Percentiles rank a stretch among this genome's conserved stretches.
These are phyloP conservation scores for Naganishia kalamii DNA, from an alignment of 768 basidiomycete species.

Conservation along the genomic window DNA sequence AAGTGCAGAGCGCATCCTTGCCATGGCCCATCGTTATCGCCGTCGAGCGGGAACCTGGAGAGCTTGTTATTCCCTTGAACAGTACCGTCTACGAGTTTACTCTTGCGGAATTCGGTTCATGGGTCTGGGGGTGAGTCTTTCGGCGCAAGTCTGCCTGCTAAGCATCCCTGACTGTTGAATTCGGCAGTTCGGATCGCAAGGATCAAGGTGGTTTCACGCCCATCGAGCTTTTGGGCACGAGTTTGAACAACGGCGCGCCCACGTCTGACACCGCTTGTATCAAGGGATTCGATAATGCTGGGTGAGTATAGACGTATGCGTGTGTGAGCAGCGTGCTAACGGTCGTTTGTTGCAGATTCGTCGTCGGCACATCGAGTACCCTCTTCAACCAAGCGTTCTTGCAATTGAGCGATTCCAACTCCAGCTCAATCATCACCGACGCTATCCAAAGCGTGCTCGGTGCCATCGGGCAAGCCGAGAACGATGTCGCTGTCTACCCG, in stretches of 20 bases:
- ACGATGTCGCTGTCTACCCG: conserved; percentile 44
- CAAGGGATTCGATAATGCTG: conserved; percentile 64
- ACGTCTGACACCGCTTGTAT: conserved; percentile 59
- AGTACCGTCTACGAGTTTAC: conserved; percentile 46
- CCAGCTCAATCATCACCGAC: conserved; percentile 30
- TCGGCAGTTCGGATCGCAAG: conserved; percentile 42
- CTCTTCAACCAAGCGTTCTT: conserved; percentile 44
- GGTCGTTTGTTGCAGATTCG: conserved; percentile 51
- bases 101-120: conserved; percentile 43
- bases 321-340: neutral
- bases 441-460: conserved; percentile 37
- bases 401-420: conserved; percentile 30
- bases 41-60: conserved; percentile 42
- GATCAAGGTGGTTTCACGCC: conserved; percentile 60
- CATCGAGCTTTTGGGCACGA: conserved; percentile 58
- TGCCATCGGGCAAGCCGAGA: conserved; percentile 33
- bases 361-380: conserved; percentile 63
- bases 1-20: conserved; percentile 30
- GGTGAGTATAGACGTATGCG: conserved; percentile 15
- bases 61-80: conserved; percentile 40
- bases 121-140: conserved; percentile 27
- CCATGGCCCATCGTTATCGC: conserved; percentile 46
- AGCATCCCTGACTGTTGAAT: neutral
- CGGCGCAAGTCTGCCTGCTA: neutral
- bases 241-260: conserved; percentile 56